Evolutionary conservation across 2,329 filamentous ascomycete species (phyloP), one percentile per base, ranked within the genome.

Genomic region (Neofusicoccum laricinum): DNA sequence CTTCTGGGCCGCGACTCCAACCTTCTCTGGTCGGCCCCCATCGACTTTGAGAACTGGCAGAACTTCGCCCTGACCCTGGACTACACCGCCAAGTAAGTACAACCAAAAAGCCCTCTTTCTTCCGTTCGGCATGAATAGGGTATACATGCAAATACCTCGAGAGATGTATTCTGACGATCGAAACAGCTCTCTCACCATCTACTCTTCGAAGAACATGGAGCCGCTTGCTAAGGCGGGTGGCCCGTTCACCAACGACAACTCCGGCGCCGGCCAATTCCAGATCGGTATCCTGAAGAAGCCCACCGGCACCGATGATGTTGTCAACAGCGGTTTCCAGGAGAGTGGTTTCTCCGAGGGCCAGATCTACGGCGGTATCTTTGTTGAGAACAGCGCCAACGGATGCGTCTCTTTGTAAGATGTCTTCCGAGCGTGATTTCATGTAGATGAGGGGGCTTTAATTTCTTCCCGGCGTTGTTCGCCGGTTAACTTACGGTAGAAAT

Each of bases 271-370:
- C 21, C 85, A 88, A 71, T 87, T 82, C 73, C 86, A 89, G 71
- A 82, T 88, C 59, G 86, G 86, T 40, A 71, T 88, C 1, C 76
- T 89, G 65, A 88, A 88, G 81, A 88, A 88, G 79, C 81, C 84
- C 5, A 79, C 82, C 53, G 78, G 82, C 7, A 72, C 71, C 1
- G 67, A 66, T n/a, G 76, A 77, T 58, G 75, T 78, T 4, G 75
- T 73, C n/a, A 77, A 78, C 55, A 69, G 67, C 25, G 76, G 76
- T 2, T 77, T 71, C 65, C 76, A 78, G 66, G 62, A 68, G 48
- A 66, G 65, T 4, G 73, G 74, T 57, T 65, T 78, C 45, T 72
- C 76, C 50, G 76, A 78, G 67, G 75, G 75, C 11, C 73, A 76
- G 69, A 75, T 77, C 45, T 78, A 77, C 53, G 76, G 75, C 21